Base-by-base conservation (phyloP, 345 rosid species). In the Xanthoceras sorbifolium region DNA sequence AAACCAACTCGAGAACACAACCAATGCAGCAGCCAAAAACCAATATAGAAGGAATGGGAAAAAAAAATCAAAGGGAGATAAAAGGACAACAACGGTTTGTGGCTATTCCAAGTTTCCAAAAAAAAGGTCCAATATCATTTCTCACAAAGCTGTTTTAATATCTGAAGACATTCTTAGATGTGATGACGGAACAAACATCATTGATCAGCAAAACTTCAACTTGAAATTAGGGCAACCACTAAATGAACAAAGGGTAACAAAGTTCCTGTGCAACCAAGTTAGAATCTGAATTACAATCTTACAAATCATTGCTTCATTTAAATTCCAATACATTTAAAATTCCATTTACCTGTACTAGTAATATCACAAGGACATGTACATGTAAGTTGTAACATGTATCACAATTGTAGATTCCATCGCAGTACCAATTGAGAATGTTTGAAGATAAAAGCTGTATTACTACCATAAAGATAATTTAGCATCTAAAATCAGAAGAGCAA, bases 391-490 rank as follows among this genome's bases (percentile, higher is more conserved):
- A 50, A 17, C 55, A 50, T 50, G 55, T 17, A 50, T 17, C 55
- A 50, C n/a, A 50, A 17, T 17, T 50, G 28, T 9, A 57, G 9
- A 57, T 23, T 23, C 11, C 0, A 3, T 57, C 3, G 26, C 62
- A 57, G 10, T 20, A 71, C 59, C 44, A 73, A 62, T 18, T 44
- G 57, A 40, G 28, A 29, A 44, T 18, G 44, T 42, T 73, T 22
- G 3, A 62, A 50, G 63, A 52, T 32, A 64, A 22, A 74, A 48
- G 26, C 14, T 31, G 36, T 32, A 68, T 17, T 60, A 78, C 74
- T 46, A 74, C 63, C 46, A 78, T 10, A 9, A 54, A 67, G 40
- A 57, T 55, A 77, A 72, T 18, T 60, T 75, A 70, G 67, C 52
- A 77, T 61, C 25, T 40, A 61, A 61, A n/a, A 67, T 29, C 66